A percentile compares a stretch with the other conserved stretches of the same genome.
These are phyloP conservation scores for Globisporangium solare DNA, from an alignment of 352 stramenopile genomes.

Conservation along the genomic window DNA sequence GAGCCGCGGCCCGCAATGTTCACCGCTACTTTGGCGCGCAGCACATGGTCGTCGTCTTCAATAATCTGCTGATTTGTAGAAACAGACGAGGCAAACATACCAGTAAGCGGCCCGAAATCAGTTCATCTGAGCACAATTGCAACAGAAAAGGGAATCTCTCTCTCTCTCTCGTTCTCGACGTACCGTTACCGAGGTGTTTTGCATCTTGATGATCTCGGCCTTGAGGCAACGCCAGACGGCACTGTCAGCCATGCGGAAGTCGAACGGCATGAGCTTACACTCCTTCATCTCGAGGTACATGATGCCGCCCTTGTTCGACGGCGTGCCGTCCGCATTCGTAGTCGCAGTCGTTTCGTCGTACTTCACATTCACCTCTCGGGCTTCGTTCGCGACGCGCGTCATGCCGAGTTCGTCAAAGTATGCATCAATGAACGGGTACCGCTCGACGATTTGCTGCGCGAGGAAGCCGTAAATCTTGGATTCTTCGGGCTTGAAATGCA, in stretches of 20 bases:
- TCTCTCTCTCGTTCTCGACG: neutral
- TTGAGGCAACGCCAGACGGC: constrained; percentile 37
- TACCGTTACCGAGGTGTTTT: constrained; percentile 13
- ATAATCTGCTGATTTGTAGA: constrained; percentile 2
- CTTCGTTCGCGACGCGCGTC: neutral
- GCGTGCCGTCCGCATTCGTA: too few relatives aligned
- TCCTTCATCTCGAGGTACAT: constrained; percentile 43
- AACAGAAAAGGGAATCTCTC: neutral
- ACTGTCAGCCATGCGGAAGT: constrained; percentile 24
- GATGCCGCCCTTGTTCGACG: neutral
- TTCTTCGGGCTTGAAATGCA: constrained; percentile 13
- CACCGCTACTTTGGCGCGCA: constrained; percentile 12
- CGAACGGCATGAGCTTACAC: constrained; percentile 46
- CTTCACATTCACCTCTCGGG: constrained; percentile 11
- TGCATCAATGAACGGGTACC: constrained; percentile 12
- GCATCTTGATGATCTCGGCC: constrained; percentile 16
- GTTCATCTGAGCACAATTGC: neutral
- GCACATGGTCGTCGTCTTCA: constrained; percentile 11
- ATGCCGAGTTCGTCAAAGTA: constrained; percentile 10
- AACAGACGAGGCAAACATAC: neutral
- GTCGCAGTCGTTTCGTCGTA: neutral
- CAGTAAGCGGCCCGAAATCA: neutral
- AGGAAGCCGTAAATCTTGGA: constrained; percentile 19
- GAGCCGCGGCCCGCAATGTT: constrained; percentile 12
- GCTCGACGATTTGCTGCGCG: constrained; percentile 13